phyloP scores from a whole-genome alignment of 805 yeast species.

The Wickerhamiella parazyma region DNA sequence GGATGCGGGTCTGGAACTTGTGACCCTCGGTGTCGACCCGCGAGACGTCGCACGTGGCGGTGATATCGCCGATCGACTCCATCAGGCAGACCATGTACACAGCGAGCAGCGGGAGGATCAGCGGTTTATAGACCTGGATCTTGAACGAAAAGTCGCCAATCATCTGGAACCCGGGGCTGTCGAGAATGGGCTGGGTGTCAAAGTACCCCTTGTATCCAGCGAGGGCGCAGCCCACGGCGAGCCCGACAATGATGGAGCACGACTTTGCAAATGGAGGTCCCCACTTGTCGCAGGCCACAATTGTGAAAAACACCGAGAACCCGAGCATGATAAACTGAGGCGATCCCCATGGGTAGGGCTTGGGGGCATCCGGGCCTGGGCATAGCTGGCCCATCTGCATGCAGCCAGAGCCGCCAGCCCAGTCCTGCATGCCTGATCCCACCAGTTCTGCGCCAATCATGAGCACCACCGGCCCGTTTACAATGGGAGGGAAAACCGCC shows the following conservation, averaged over 20 bases:
- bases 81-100: conserved; percentile 67
- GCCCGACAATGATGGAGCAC: conserved; percentile 75
- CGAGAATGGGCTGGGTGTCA: conserved; percentile 36
- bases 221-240: conserved; percentile 74
- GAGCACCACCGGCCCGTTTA: conserved; percentile 82
- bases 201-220: conserved; percentile 83
- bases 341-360: conserved; percentile 56
- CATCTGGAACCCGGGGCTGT: conserved; percentile 70
- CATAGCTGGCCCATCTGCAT: conserved; percentile 26
- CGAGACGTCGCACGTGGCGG: conserved; percentile 83
- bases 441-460: conserved; percentile 62
- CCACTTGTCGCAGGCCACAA: conserved; percentile 64
- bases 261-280: conserved; percentile 89
- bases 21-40: conserved; percentile 71
- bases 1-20: conserved; percentile 64
- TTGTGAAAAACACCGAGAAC: conserved; percentile 58
- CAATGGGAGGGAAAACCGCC: conserved; percentile 68
- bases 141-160: conserved; percentile 76
- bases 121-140: conserved; percentile 62
- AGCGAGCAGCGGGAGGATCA: conserved; percentile 68
- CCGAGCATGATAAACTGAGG: conserved; percentile 77
- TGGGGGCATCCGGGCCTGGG: conserved; percentile 37
- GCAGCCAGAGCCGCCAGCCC: conserved; percentile 66
- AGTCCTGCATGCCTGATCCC: conserved; percentile 58
- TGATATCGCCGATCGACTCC: conserved; percentile 88